These are phyloP conservation scores for Komagataella ulmi DNA, from an alignment of 805 yeast genomes.

Conservation along the genomic window DNA sequence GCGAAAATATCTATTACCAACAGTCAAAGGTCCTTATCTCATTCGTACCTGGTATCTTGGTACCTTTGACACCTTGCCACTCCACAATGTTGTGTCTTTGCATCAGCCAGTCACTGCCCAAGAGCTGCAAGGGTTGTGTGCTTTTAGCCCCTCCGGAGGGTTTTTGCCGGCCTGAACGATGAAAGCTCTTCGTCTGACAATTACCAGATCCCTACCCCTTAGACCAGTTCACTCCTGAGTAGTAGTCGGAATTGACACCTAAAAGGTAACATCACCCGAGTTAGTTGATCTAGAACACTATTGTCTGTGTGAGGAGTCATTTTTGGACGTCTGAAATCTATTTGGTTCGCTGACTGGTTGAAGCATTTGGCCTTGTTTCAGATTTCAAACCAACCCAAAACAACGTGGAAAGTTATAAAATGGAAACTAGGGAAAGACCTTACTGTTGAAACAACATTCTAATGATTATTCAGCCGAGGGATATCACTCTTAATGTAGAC, in stretches of 20 bases:
- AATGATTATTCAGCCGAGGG: background rate
- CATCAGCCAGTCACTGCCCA: too few relatives aligned
- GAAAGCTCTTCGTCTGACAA: background rate
- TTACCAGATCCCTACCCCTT: background rate
- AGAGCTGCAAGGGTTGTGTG: too few relatives aligned
- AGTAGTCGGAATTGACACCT: background rate
- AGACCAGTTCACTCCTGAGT: background rate
- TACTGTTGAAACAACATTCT: background rate
- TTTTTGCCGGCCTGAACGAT: too few relatives aligned
- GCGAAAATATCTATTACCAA: background rate
- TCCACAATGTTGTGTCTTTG: too few relatives aligned
- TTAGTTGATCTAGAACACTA: background rate
- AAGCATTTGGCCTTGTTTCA: background rate
- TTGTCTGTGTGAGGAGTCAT: background rate
- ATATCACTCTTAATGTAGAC: background rate
- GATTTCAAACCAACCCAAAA: background rate
- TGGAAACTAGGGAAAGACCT: background rate
- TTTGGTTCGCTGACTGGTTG: background rate
- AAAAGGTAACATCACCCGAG: background rate
- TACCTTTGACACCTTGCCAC: too few relatives aligned
- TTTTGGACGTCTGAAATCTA: too few relatives aligned
- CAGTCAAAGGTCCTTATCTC: too few relatives aligned
- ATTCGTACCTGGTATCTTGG: too few relatives aligned
- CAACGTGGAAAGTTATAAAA: background rate
- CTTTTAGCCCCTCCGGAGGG: too few relatives aligned